Evolutionary conservation across 805 yeast genomes (phyloP).

Genomic region (Teunomyces lycoperdinae): DNA sequence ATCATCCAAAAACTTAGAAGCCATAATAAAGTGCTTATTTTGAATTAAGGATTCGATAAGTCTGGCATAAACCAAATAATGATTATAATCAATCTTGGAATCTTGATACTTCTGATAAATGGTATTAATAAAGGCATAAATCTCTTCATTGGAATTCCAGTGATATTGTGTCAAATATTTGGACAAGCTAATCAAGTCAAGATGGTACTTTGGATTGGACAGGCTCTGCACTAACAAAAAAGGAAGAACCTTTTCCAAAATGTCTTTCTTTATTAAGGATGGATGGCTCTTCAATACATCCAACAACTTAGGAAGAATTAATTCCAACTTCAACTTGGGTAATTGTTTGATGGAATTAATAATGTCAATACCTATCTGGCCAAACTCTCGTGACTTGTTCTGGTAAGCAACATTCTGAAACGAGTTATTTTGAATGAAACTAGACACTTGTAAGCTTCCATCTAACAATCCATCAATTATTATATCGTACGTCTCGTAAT

Average conservation of each 20-base stretch:
- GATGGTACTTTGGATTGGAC: not conserved
- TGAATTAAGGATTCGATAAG: slow-evolving; percentile 52
- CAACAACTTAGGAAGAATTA: slow-evolving; percentile 35
- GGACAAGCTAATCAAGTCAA: slow-evolving; percentile 18
- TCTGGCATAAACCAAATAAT: slow-evolving; percentile 49
- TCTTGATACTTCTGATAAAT: slow-evolving; percentile 34
- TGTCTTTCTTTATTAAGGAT: slow-evolving; percentile 18
- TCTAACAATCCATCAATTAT: slow-evolving; percentile 48
- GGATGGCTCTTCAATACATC: slow-evolving; percentile 28
- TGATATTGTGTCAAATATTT: slow-evolving; percentile 16
- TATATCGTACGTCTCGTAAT: slow-evolving; percentile 48
- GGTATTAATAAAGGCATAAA: slow-evolving; percentile 25
- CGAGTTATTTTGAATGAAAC: slow-evolving; percentile 1
- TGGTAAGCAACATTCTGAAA: slow-evolving; percentile 1
- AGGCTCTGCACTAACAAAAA: not conserved
- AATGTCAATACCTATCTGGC: slow-evolving; percentile 43
- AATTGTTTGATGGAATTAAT: slow-evolving; percentile 44
- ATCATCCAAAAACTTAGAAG: slow-evolving; percentile 57
- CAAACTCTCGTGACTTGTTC: slow-evolving; percentile 44
- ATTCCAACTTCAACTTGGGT: slow-evolving; percentile 29
- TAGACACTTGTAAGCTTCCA: slow-evolving; percentile 35
- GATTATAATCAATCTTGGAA: slow-evolving; percentile 23
- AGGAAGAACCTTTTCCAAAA: slow-evolving; percentile 16
- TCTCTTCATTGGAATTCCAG: slow-evolving; percentile 11
- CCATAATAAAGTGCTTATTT: slow-evolving; percentile 47